phyloP scores from a whole-genome alignment of 495 filamentous ascomycete genomes.

The Hypoxylon fragiforme region DNA sequence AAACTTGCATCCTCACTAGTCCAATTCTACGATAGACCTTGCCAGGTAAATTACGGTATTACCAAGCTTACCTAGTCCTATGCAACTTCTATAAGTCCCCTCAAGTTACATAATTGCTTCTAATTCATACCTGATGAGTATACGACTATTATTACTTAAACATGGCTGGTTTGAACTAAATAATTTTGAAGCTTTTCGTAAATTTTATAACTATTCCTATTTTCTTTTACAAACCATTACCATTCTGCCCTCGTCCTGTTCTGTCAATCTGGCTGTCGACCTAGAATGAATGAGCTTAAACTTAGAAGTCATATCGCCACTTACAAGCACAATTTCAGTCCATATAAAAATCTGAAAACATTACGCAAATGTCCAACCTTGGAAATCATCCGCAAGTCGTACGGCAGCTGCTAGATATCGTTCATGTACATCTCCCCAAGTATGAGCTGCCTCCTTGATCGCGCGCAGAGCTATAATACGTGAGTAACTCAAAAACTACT shows the following conservation, averaged over 20 bases:
- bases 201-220: too few species aligned
- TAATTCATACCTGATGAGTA: too few species aligned
- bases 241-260: background rate
- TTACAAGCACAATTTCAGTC: constrained; percentile 6
- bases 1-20: constrained; percentile 10
- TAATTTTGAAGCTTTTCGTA: too few species aligned
- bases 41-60: too few species aligned
- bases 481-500: background rate
- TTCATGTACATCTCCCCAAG: constrained; percentile 81
- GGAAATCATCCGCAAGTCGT: constrained; percentile 76
- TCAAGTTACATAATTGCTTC: too few species aligned
- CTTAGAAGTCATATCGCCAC: background rate
- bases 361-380: constrained; percentile 61
- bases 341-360: background rate
- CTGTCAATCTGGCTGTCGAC: background rate
- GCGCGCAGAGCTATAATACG: constrained; percentile 60
- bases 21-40: background rate
- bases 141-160: too few species aligned
- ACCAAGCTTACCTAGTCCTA: too few species aligned
- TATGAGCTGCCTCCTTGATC: constrained; percentile 71
- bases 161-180: too few species aligned
- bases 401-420: constrained; percentile 80
- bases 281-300: too few species aligned
- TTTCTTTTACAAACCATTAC: too few species aligned
- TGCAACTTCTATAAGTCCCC: too few species aligned